phyloP scores from a whole-genome alignment of 371 early-diverging fungal species.

The Entomophthora muscae region DNA sequence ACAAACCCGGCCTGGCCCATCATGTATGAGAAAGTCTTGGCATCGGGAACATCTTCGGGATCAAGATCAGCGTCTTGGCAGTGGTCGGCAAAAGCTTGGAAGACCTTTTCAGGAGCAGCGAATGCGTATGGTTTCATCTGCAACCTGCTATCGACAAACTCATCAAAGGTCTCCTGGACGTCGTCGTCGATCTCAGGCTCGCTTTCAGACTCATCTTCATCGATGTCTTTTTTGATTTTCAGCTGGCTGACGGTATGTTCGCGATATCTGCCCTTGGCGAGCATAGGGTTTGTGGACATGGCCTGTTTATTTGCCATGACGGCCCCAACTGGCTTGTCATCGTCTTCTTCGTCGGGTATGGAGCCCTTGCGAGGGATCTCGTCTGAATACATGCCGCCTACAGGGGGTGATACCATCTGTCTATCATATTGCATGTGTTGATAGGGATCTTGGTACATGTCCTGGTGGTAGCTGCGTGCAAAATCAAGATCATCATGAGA shows the following conservation, averaged over 20 bases:
- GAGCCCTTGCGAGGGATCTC: not conserved
- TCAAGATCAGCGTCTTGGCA: conserved; percentile 1
- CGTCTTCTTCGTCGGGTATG: conserved; percentile 2
- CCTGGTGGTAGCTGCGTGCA: not conserved
- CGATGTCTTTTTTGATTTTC: not conserved
- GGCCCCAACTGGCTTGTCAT: conserved; percentile 4
- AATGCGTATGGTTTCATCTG: conserved; percentile 10
- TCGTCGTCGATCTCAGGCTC: conserved; percentile 9
- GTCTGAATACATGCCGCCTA: not conserved
- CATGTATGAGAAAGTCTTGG: not conserved
- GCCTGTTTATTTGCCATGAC: not conserved
- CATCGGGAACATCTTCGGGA: not conserved
- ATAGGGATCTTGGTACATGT: not conserved
- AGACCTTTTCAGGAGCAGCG: conserved; percentile 1
- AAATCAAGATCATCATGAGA: not conserved
- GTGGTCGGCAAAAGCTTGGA: conserved; percentile 2
- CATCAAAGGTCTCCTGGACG: conserved; percentile 8
- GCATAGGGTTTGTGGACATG: conserved; percentile 1
- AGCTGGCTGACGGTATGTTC: conserved; percentile 7
- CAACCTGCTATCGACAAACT: conserved; percentile 8
- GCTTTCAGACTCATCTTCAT: conserved; percentile 4
- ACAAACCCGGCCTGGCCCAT: conserved; percentile 10
- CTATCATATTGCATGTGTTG: not conserved
- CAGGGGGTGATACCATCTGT: not conserved
- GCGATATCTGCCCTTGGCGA: conserved; percentile 6